These are phyloP conservation scores for Ophiorrhiza pumila DNA, from an alignment of 257 asterid species.

Conservation along the genomic window DNA sequence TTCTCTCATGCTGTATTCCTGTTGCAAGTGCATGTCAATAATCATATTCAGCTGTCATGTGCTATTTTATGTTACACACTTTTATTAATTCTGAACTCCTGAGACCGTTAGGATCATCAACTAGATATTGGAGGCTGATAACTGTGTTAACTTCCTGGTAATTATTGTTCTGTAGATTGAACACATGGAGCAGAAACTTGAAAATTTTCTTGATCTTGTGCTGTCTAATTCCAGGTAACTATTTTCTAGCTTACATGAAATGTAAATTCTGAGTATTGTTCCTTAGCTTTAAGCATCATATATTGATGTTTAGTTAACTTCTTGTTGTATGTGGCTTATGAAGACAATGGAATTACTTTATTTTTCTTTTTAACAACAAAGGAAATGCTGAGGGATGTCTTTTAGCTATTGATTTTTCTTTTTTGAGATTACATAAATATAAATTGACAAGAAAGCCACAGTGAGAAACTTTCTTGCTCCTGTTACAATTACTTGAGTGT, in stretches of 20 bases:
- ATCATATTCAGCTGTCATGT: not conserved
- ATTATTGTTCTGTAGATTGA: constrained; percentile 38
- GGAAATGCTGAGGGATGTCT: not conserved
- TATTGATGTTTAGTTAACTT: not conserved
- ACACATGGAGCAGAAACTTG: constrained; percentile 75
- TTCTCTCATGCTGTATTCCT: not conserved
- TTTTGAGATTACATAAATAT: not conserved
- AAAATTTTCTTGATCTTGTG: constrained; percentile 49
- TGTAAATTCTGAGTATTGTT: not conserved
- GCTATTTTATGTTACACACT: not conserved
- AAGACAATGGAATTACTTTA: too few relatives aligned
- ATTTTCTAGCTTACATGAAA: not conserved
- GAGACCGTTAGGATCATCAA: not conserved
- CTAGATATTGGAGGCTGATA: not conserved
- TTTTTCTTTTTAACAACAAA: not conserved
- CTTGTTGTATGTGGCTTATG: not conserved
- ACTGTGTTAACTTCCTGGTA: not conserved
- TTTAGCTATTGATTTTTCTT: not conserved
- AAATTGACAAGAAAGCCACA: not conserved
- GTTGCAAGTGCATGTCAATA: not conserved
- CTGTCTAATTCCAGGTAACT: constrained; percentile 71
- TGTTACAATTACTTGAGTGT: not conserved
- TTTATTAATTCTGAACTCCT: not conserved
- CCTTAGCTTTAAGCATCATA: not conserved
- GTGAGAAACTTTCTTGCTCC: not conserved